These are phyloP conservation scores for Mycena floridula DNA, from an alignment of 768 basidiomycete species.

Conservation along the genomic window DNA sequence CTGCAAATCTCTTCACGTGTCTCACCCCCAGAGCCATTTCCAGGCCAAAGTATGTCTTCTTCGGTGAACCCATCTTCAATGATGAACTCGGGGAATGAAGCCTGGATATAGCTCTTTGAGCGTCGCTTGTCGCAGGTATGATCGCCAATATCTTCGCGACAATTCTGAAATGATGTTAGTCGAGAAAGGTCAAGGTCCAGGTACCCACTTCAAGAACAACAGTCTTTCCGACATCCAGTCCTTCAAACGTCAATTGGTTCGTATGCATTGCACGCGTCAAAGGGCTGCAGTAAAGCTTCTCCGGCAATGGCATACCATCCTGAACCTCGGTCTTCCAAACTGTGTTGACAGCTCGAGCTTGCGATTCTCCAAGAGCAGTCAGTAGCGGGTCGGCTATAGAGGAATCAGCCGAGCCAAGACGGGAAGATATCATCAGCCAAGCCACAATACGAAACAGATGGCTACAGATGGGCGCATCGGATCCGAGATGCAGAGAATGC, in stretches of 20 bases:
- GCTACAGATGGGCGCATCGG: too few relatives aligned
- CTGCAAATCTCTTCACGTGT: constrained; percentile 33
- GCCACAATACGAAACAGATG: neutral
- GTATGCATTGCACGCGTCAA: constrained; percentile 41
- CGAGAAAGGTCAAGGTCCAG: neutral
- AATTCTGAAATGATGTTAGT: constrained; percentile 35
- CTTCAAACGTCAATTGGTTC: constrained; percentile 37
- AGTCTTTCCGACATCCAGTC: constrained; percentile 19
- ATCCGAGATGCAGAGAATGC: too few relatives aligned
- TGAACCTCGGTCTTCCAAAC: constrained; percentile 33
- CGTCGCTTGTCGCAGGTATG: constrained; percentile 70
- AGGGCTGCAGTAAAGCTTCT: constrained; percentile 38
- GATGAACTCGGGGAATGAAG: constrained; percentile 41
- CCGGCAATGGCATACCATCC: constrained; percentile 31
- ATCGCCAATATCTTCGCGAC: constrained; percentile 59
- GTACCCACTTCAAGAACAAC: constrained; percentile 50
- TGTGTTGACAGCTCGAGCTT: constrained; percentile 32
- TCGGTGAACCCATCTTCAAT: constrained; percentile 58
- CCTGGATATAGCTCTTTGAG: constrained; percentile 39
- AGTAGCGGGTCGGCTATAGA: constrained; percentile 54
- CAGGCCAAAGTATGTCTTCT: constrained; percentile 53
- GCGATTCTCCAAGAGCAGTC: constrained; percentile 35
- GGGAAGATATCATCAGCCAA: neutral
- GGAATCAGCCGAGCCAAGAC: neutral
- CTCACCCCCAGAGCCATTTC: constrained; percentile 43